Percentiles rank a stretch among this genome's conserved stretches.
Conservation (phyloP, 768 basidiomycete genomes). For the Macrolepiota dolichaula region DNA sequence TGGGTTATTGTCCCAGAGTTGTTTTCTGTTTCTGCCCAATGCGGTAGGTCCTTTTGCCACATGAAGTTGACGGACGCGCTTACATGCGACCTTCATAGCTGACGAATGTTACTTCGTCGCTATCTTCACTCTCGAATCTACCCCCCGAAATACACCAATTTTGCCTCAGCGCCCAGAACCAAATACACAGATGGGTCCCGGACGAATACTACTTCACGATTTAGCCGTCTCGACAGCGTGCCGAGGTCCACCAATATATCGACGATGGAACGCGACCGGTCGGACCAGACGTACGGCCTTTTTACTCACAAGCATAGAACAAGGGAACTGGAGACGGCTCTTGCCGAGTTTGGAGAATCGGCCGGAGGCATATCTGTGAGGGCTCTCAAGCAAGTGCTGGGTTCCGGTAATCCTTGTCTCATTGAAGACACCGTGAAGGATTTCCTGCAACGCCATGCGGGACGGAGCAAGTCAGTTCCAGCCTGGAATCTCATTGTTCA, state of each 20-base stretch:
- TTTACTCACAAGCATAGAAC: background rate
- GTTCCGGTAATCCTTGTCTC: background rate
- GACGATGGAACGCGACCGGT: background rate
- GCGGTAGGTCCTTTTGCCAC: background rate
- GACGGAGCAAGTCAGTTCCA: background rate
- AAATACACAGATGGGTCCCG: slow-evolving; percentile 15
- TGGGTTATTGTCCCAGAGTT: slow-evolving; percentile 6
- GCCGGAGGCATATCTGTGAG: background rate
- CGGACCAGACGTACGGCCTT: background rate
- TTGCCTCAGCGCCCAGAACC: slow-evolving; percentile 14
- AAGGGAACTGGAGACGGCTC: background rate
- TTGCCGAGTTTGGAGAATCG: background rate
- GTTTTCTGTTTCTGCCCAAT: background rate
- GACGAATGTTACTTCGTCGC: slow-evolving; percentile 79
- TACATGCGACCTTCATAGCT: slow-evolving; percentile 27
- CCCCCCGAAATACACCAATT: slow-evolving; percentile 26
- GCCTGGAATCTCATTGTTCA: background rate
- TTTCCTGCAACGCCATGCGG: background rate
- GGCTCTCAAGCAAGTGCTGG: background rate
- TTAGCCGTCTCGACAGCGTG: background rate
- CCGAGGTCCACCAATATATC: background rate
- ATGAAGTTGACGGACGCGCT: background rate
- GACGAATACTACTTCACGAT: background rate
- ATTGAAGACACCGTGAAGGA: background rate
- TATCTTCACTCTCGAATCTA: slow-evolving; percentile 48